phyloP scores from a whole-genome alignment of 2,329 filamentous ascomycete genomes.

The Sarocladiaceae sp. region DNA sequence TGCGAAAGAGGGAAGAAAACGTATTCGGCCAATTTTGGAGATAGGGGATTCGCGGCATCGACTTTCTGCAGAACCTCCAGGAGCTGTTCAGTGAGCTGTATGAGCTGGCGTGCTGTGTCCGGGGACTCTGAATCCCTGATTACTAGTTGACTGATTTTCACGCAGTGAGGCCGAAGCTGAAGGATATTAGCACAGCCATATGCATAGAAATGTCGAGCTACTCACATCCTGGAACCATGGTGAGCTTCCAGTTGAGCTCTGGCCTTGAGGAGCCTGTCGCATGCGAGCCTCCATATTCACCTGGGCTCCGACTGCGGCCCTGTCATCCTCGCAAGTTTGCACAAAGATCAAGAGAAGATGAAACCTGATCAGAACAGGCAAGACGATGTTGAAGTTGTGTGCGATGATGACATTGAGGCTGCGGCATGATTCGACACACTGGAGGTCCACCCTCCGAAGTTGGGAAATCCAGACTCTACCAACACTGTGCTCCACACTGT shows the following conservation, averaged over 20 bases:
- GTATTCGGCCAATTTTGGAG: slow-evolving; percentile 87
- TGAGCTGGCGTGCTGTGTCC: slow-evolving; percentile 38
- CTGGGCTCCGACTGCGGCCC: too few relatives aligned
- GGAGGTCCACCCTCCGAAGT: too few relatives aligned
- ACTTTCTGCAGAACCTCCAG: slow-evolving; percentile 35
- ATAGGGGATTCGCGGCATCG: slow-evolving; percentile 38
- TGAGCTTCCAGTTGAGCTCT: background rate
- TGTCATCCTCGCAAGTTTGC: too few relatives aligned
- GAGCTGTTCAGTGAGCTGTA: slow-evolving; percentile 39
- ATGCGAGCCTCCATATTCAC: background rate
- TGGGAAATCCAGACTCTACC: too few relatives aligned
- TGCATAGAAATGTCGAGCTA: too few relatives aligned
- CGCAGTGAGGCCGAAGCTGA: slow-evolving; percentile 60
- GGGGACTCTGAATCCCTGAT: slow-evolving; percentile 42
- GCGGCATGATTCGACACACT: too few relatives aligned
- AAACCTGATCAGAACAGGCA: too few relatives aligned
- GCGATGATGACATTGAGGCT: background rate
- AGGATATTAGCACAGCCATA: background rate
- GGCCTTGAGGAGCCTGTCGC: background rate
- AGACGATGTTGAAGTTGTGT: too few relatives aligned
- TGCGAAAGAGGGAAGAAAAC: slow-evolving; percentile 90
- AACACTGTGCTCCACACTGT: background rate
- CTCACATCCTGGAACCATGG: slow-evolving; percentile 26
- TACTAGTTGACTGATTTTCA: slow-evolving; percentile 55
- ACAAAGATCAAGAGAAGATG: too few relatives aligned